Base-by-base conservation (phyloP, 2,329 filamentous ascomycete genomes). In the Sodiomyces alkalinus region DNA sequence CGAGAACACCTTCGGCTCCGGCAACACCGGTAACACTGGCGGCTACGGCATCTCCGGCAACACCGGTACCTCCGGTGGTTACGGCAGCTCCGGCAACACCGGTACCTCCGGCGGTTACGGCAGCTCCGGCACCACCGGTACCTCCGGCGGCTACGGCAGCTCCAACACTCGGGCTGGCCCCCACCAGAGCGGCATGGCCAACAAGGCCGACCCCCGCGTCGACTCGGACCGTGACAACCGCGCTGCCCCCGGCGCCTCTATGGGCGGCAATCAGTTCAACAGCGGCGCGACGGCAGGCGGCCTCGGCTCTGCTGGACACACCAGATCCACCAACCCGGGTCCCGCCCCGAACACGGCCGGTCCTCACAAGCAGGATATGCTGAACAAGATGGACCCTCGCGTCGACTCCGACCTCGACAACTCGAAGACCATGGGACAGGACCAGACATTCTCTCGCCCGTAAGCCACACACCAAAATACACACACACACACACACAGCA, bases 361-460 rank as follows among this genome's bases (percentile, higher is more conserved):
- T 6, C 50, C 50, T 23, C 68, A 73, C 52, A 61, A 60, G 48
- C 56, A 47, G 19, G 60, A 70, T 40, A 33, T 60, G 20, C 4
- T 60, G 39, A 72, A 73, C 57, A 70, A 69, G 53, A 20, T 54
- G 3, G 66, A 71, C 31, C 65, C 66, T 3, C 52, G 60, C 16
- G 62, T 73, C 26, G 68, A 72, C 46, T 62, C 58, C 8, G 53
- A 72, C 38, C 56, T 62, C 3, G 65, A 72, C 43, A 60, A 62
- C 26, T 60, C 54, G 44, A 60, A 59, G 51, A 72, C 68, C 0
- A 13, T 62, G 5, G 68, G 68, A 18, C 56, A 62, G 26, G 56
- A 72, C 47, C 68, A 64, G 46, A 57, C 50, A 36, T 55, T 48
- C 43, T 37, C 44, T 14, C 47, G 47, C 38, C 47, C 51, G 45